These are phyloP conservation scores for Trichoderma gracile DNA, from an alignment of 2,329 filamentous ascomycete genomes.

Conservation along the genomic window DNA sequence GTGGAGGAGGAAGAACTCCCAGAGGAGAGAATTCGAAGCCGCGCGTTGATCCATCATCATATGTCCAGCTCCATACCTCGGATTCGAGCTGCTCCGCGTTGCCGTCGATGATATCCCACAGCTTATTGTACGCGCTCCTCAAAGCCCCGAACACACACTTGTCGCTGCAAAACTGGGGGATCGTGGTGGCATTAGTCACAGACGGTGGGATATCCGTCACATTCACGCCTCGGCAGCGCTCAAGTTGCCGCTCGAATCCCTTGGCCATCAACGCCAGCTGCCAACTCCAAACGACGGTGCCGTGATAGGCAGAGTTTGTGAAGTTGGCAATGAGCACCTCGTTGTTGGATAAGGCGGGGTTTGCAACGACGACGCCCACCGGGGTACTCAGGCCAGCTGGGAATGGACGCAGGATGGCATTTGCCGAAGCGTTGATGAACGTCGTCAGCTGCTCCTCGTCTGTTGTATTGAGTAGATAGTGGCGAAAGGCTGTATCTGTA, in stretches of 20 bases:
- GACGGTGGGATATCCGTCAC: not conserved
- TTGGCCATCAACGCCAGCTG: constrained; percentile 65
- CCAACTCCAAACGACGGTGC: constrained; percentile 66
- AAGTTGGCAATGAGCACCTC: constrained; percentile 52
- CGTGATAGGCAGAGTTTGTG: constrained; percentile 59
- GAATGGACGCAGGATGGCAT: constrained; percentile 58
- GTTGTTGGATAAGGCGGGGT: constrained; percentile 57
- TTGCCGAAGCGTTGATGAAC: constrained; percentile 59
- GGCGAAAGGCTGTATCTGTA: constrained; percentile 64
- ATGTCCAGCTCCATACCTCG: constrained; percentile 66
- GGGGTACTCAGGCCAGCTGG: constrained; percentile 59
- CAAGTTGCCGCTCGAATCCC: constrained; percentile 59
- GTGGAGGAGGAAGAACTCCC: constrained; percentile 28
- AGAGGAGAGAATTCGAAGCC: constrained; percentile 31
- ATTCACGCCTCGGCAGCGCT: constrained; percentile 46
- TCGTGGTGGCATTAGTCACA: not conserved
- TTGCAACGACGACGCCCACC: constrained; percentile 60
- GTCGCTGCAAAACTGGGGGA: constrained; percentile 54
- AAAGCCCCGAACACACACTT: constrained; percentile 47
- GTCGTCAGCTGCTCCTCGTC: constrained; percentile 56
- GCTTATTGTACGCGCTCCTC: constrained; percentile 54
- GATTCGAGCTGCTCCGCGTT: constrained; percentile 53
- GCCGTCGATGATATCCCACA: constrained; percentile 62
- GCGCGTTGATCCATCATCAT: constrained; percentile 32
- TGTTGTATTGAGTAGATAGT: constrained; percentile 62